Conservation (phyloP, 2,329 filamentous ascomycete genomes). For the Colletotrichum liriopes region DNA sequence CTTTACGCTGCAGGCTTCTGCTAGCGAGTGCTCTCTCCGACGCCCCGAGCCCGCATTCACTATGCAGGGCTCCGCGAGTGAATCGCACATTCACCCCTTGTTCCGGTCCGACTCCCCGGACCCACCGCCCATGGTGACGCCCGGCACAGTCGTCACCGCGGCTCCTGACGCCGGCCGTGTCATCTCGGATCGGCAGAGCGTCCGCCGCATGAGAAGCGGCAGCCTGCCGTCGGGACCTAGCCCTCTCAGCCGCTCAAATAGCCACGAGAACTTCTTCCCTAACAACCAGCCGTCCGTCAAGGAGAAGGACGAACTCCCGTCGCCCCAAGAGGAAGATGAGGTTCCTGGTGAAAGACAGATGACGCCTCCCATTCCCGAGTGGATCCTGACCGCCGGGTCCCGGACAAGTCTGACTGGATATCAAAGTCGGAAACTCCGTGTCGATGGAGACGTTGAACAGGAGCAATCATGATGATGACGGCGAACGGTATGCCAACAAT, state of each 20-base stretch:
- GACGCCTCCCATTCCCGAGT: slow-evolving; percentile 75
- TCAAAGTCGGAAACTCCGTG: slow-evolving; percentile 55
- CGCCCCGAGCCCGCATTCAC: slow-evolving; percentile 47
- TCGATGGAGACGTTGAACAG: slow-evolving; percentile 44
- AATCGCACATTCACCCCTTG: slow-evolving; percentile 83
- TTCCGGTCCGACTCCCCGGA: slow-evolving; percentile 81
- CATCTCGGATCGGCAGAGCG: slow-evolving; percentile 68
- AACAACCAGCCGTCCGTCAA: slow-evolving; percentile 42
- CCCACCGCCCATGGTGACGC: slow-evolving; percentile 76
- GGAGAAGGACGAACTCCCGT: slow-evolving; percentile 45
- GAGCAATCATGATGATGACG: slow-evolving; percentile 45
- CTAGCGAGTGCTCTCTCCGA: slow-evolving; percentile 63
- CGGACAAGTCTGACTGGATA: slow-evolving; percentile 66
- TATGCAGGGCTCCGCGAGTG: slow-evolving; percentile 60
- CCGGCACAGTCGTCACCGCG: slow-evolving; percentile 80
- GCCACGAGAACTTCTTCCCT: slow-evolving; percentile 62
- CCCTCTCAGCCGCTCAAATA: slow-evolving; percentile 66
- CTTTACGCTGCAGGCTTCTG: slow-evolving; percentile 53
- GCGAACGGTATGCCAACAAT: background rate
- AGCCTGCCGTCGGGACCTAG: slow-evolving; percentile 65
- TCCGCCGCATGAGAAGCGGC: slow-evolving; percentile 70
- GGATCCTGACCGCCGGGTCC: slow-evolving; percentile 70
- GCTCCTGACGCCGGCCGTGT: slow-evolving; percentile 78
- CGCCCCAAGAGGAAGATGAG: slow-evolving; percentile 42
- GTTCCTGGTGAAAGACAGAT: slow-evolving; percentile 59